Evolutionary conservation across 805 yeast genomes (phyloP).

Genomic region (Starmerella floris): DNA sequence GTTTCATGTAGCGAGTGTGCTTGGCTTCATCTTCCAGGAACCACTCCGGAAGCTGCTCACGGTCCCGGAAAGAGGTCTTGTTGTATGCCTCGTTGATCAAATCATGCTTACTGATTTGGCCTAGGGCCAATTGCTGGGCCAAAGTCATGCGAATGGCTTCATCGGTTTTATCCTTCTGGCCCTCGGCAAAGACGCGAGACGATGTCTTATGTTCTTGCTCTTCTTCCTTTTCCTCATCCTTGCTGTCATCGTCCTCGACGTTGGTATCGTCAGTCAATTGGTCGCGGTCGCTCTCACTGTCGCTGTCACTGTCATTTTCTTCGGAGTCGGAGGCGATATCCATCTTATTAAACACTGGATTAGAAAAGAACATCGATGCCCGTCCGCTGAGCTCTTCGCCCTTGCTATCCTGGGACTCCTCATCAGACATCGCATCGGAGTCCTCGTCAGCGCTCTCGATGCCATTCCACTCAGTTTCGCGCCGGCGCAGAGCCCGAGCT

Average conservation of each 20-base stretch:
- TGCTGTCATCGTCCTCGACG: conserved; percentile 5
- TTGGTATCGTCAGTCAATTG: neutral
- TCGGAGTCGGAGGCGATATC: conserved; percentile 20
- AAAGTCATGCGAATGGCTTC: conserved; percentile 58
- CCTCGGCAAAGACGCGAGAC: conserved; percentile 13
- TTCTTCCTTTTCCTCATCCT: conserved; percentile 13
- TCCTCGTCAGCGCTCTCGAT: conserved; percentile 26
- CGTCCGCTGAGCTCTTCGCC: conserved; percentile 24
- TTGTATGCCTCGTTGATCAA: conserved; percentile 86
- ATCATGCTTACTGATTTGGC: conserved; percentile 73
- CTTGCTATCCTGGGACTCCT: conserved; percentile 12
- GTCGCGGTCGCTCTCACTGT: conserved; percentile 6
- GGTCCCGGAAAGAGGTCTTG: conserved; percentile 81
- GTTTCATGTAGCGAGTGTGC: conserved; percentile 73
- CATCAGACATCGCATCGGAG: conserved; percentile 16
- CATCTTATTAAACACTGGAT: conserved; percentile 27
- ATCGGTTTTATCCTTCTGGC: conserved; percentile 25
- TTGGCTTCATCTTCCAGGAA: conserved; percentile 80
- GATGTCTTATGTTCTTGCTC: conserved; percentile 16
- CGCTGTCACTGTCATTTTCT: conserved; percentile 20
- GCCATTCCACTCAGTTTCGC: conserved; percentile 34
- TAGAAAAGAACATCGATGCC: conserved; percentile 31
- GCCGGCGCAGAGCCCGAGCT: conserved; percentile 38
- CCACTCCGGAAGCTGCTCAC: conserved; percentile 92
- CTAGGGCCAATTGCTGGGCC: conserved; percentile 89